Percentiles rank a stretch among this genome's conserved stretches.
phyloP scores from a whole-genome alignment of 352 stramenopile genomes.

The Phytophthora pseudosyringae region DNA sequence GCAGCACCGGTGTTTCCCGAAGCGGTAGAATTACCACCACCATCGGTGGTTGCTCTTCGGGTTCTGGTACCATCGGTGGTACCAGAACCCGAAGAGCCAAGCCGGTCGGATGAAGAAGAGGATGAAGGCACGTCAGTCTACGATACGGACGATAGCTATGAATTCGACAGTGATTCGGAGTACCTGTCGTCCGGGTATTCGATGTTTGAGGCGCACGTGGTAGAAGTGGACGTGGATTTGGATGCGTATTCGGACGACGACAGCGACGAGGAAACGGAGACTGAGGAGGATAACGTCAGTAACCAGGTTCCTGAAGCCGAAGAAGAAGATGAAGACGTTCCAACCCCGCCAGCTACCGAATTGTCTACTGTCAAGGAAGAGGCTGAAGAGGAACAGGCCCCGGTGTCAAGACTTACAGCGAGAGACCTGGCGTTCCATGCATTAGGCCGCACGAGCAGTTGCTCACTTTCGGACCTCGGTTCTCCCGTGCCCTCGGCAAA shows the following conservation, averaged over 20 bases:
- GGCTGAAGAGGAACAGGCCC: conserved; percentile 19
- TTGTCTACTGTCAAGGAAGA: conserved; percentile 34
- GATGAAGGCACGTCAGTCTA: conserved; percentile 24
- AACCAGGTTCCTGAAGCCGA: conserved; percentile 16
- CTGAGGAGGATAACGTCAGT: conserved; percentile 1
- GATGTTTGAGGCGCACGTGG: conserved; percentile 16
- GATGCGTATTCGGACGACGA: conserved; percentile 14
- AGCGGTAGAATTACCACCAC: conserved; percentile 8
- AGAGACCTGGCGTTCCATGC: conserved; percentile 41
- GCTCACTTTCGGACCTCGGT: conserved; percentile 31
- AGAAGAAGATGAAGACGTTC: conserved; percentile 12
- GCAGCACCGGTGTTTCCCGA: background rate
- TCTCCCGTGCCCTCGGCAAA: conserved; percentile 32
- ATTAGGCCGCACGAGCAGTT: conserved; percentile 32
- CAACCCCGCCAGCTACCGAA: conserved; percentile 22
- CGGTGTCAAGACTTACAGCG: conserved; percentile 28
- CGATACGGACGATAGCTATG: conserved; percentile 42
- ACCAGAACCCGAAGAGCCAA: conserved; percentile 13
- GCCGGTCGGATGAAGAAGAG: conserved; percentile 27
- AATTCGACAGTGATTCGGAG: conserved; percentile 47
- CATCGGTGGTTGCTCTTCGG: conserved; percentile 14
- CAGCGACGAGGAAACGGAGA: conserved; percentile 6
- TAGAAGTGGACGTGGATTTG: conserved; percentile 17
- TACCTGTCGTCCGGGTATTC: conserved; percentile 28
- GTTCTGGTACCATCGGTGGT: conserved; percentile 23